A percentile compares a stretch with the other conserved stretches of the same genome.
Conservation (phyloP, 2,329 filamentous ascomycete genomes). For the Aureobasidium mangrovei region DNA sequence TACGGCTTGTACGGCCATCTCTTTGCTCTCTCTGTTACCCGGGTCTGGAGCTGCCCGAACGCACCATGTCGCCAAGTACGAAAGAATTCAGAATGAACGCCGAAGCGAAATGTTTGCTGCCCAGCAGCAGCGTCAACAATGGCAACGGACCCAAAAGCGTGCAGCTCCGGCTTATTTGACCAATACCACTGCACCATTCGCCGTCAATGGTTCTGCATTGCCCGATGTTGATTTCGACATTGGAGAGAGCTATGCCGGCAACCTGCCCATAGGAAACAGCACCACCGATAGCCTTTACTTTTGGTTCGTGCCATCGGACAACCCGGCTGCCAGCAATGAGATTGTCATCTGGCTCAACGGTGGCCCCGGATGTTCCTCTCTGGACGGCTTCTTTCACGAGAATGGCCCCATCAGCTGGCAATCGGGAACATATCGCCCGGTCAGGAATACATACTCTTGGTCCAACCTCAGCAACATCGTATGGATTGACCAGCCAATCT, state of each 20-base stretch:
- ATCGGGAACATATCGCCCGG: constrained; percentile 31
- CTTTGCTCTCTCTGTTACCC: background rate
- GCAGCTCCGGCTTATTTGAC: background rate
- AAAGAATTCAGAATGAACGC: background rate
- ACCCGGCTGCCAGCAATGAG: constrained; percentile 35
- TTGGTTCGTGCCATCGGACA: constrained; percentile 41
- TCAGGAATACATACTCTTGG: constrained; percentile 38
- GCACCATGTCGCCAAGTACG: background rate
- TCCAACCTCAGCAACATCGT: constrained; percentile 65
- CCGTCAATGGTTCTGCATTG: constrained; percentile 23
- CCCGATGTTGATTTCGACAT: constrained; percentile 36
- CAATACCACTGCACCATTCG: constrained; percentile 15
- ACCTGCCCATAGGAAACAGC: constrained; percentile 24
- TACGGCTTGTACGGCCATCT: background rate
- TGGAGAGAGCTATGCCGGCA: constrained; percentile 34
- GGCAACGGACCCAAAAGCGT: background rate
- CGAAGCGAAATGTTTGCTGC: background rate
- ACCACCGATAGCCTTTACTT: constrained; percentile 36
- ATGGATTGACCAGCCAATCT: constrained; percentile 44
- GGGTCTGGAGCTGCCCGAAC: background rate
- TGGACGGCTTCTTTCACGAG: constrained; percentile 36
- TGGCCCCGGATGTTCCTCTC: constrained; percentile 33
- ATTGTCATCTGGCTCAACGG: constrained; percentile 32
- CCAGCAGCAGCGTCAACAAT: background rate
- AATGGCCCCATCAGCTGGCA: constrained; percentile 39